Evolutionary conservation across 2,329 filamentous ascomycete species (phyloP).

Genomic region (Colletotrichum gloeosporioides): DNA sequence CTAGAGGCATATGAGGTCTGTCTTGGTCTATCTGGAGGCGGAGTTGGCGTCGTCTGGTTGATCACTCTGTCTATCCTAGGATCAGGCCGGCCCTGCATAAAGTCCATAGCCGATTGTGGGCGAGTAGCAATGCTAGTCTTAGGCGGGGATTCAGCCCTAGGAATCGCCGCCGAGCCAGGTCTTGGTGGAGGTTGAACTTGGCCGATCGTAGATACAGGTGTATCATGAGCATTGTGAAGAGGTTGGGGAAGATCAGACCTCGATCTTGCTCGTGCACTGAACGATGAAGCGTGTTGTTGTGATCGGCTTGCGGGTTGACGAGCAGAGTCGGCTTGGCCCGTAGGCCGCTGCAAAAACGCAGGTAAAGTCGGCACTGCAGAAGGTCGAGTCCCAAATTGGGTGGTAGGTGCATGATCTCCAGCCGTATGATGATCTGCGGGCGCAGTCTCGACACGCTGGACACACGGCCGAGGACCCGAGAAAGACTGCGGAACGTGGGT

Average conservation of each 20-base stretch:
- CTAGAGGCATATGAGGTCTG: conserved; percentile 6
- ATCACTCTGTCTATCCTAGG: background rate
- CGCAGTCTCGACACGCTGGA: conserved; percentile 8
- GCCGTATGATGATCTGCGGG: background rate
- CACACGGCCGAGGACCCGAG: background rate
- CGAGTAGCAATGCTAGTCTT: background rate
- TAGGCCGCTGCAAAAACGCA: background rate
- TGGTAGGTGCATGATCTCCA: background rate
- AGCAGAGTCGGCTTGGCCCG: background rate
- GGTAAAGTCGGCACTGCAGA: background rate
- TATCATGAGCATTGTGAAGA: background rate
- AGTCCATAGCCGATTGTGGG: background rate
- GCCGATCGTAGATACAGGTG: background rate
- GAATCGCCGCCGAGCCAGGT: background rate
- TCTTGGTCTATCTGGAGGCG: background rate
- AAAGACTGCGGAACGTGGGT: background rate
- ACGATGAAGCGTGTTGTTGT: background rate
- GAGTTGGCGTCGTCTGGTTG: background rate
- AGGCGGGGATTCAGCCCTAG: background rate
- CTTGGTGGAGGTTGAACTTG: background rate
- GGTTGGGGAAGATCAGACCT: background rate
- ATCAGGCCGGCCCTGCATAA: background rate
- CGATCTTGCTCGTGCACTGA: background rate
- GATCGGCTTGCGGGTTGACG: background rate
- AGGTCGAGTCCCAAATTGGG: no score